Conservation (phyloP, 2,329 filamentous ascomycete genomes). For the Epichloe brachyelytri region DNA sequence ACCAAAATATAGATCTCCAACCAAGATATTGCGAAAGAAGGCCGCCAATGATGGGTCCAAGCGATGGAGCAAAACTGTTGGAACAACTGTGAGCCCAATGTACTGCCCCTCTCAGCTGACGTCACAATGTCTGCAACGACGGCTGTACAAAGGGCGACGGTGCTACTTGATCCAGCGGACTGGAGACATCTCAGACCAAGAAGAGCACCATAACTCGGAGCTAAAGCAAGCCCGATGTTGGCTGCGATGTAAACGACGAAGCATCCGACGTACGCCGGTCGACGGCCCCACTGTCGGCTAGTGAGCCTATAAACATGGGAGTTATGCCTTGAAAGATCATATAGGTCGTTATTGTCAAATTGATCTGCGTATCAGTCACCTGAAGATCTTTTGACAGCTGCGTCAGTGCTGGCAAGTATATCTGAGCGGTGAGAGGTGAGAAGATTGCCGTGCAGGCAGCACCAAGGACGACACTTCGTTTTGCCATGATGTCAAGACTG, state of each 20-base stretch:
- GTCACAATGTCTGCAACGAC: constrained; percentile 53
- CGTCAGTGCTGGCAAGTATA: constrained; percentile 41
- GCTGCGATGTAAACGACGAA: constrained; percentile 40
- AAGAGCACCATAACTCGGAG: constrained; percentile 35
- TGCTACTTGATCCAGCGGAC: constrained; percentile 44
- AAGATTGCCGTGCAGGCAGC: constrained; percentile 28
- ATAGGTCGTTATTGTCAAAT: constrained; percentile 41
- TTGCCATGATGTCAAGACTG: constrained; percentile 25
- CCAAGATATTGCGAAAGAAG: constrained; percentile 41
- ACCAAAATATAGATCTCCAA: constrained; percentile 52
- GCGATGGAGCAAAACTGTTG: constrained; percentile 33
- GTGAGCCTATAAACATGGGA: constrained; percentile 41
- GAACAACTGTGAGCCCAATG: constrained; percentile 38
- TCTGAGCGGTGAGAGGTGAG: constrained; percentile 34
- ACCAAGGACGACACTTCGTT: constrained; percentile 27
- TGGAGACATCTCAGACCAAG: constrained; percentile 43
- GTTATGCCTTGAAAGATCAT: constrained; percentile 49
- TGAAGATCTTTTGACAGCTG: constrained; percentile 33
- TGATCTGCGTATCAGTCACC: constrained; percentile 29
- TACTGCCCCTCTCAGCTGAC: constrained; percentile 46
- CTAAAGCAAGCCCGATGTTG: constrained; percentile 39
- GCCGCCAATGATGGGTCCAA: constrained; percentile 47
- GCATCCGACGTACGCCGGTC: constrained; percentile 39
- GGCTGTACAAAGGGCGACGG: constrained; percentile 42
- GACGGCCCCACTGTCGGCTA: constrained; percentile 42